Evolutionary conservation across 2,329 filamentous ascomycete genomes (phyloP).

Genomic region (Aspergillus quadrilineatus): DNA sequence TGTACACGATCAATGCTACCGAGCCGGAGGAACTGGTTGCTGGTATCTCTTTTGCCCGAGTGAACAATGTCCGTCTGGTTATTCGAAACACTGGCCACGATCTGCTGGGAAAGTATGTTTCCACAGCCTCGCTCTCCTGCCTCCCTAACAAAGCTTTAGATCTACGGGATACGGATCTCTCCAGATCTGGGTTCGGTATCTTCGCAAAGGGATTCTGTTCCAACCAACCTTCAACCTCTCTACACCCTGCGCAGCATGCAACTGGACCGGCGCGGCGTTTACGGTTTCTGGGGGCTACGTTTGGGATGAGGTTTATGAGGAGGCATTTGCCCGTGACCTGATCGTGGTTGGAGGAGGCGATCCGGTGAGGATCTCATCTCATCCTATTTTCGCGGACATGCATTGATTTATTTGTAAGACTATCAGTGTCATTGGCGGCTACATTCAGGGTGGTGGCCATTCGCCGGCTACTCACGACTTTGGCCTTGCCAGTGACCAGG

Average conservation of each 20-base stretch:
- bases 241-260: neutral
- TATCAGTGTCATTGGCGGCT: slow-evolving; percentile 9
- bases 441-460: slow-evolving; percentile 14
- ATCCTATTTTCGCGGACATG: too few species aligned
- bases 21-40: slow-evolving; percentile 6
- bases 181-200: slow-evolving; percentile 13
- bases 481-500: slow-evolving; percentile 12
- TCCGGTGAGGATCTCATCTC: neutral
- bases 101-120: slow-evolving; percentile 7
- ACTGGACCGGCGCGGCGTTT: slow-evolving; percentile 10
- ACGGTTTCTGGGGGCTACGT: slow-evolving; percentile 12
- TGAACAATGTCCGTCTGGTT: slow-evolving; percentile 11
- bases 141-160: neutral
- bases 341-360: slow-evolving; percentile 13
- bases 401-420: neutral
- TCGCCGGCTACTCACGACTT: slow-evolving; percentile 8
- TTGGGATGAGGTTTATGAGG: slow-evolving; percentile 13
- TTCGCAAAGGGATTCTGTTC: slow-evolving; percentile 4
- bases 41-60: slow-evolving; percentile 8
- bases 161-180: slow-evolving; percentile 10
- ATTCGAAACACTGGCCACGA: slow-evolving; percentile 12
- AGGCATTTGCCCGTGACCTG: slow-evolving; percentile 8
- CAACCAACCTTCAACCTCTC: slow-evolving; percentile 1
- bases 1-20: slow-evolving; percentile 25
- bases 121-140: neutral